Evolutionary conservation across 805 yeast species (phyloP).

Genomic region (Candida adriatica): DNA sequence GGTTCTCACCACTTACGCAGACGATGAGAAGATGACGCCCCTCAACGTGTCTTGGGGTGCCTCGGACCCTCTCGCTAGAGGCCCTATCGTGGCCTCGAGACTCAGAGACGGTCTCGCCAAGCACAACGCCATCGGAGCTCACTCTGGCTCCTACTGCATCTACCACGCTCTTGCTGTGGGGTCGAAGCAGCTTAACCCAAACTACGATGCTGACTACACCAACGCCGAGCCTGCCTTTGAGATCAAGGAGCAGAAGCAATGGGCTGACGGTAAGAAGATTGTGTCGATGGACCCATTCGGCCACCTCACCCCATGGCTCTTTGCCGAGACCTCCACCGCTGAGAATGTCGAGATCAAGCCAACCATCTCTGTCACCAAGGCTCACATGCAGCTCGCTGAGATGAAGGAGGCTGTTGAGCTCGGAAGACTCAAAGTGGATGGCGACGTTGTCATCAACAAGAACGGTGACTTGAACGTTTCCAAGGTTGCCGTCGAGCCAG

Average conservation of each 20-base stretch:
- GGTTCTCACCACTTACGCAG: conserved; percentile 46
- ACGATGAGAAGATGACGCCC: conserved; percentile 43
- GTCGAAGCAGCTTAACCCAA: conserved; percentile 46
- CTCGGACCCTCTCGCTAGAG: conserved; percentile 39
- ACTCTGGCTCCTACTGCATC: conserved; percentile 55
- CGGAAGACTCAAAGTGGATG: conserved; percentile 53
- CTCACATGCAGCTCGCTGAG: conserved; percentile 54
- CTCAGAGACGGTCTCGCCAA: conserved; percentile 39
- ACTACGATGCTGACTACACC: conserved; percentile 52
- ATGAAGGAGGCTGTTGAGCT: conserved; percentile 46
- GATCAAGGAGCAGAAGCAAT: conserved; percentile 46
- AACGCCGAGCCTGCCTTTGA: conserved; percentile 57
- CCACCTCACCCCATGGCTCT: conserved; percentile 58
- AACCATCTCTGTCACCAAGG: conserved; percentile 61
- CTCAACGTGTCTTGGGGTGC: conserved; percentile 49
- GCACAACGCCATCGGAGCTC: conserved; percentile 62
- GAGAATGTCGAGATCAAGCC: conserved; percentile 55
- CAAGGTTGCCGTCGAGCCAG: conserved; percentile 64
- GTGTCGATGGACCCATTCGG: conserved; percentile 65
- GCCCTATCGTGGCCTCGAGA: conserved; percentile 53
- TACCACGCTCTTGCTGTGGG: conserved; percentile 63
- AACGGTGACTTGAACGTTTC: conserved; percentile 57
- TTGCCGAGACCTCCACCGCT: conserved; percentile 33
- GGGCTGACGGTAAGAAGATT: conserved; percentile 50
- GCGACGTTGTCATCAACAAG: conserved; percentile 49